Percentiles rank a stretch among this genome's conserved stretches.
Conservation (phyloP, 176 grass and related monocot species). For the Hordeum vulgare region DNA sequence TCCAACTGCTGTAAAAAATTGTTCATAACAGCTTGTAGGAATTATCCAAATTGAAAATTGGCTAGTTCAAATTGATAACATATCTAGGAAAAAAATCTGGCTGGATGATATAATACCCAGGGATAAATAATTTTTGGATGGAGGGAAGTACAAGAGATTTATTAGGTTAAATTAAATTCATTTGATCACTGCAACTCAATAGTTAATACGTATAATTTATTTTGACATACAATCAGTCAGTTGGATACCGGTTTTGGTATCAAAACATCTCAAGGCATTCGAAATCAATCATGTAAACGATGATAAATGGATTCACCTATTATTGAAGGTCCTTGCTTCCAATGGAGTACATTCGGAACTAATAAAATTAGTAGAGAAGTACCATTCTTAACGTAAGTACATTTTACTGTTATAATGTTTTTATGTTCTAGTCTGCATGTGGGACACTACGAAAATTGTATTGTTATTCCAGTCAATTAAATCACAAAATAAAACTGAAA, state of each 20-base stretch:
- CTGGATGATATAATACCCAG: background rate
- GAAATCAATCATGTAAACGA: too few relatives aligned
- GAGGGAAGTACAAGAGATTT: background rate
- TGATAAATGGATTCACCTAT: too few relatives aligned
- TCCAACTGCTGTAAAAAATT: background rate
- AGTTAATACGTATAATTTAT: background rate
- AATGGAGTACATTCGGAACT: too few relatives aligned
- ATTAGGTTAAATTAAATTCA: background rate
- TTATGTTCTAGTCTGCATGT: too few relatives aligned
- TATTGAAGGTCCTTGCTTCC: too few relatives aligned
- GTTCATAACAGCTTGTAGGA: background rate
- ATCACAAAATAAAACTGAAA: too few relatives aligned
- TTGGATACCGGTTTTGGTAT: constrained; percentile 99
- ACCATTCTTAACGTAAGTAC: too few relatives aligned
- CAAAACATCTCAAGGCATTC: too few relatives aligned
- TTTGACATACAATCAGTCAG: constrained; percentile 61
- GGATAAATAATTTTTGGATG: background rate
- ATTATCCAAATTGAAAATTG: background rate
- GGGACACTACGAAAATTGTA: too few relatives aligned
- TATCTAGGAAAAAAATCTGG: background rate
- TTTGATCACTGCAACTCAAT: background rate
- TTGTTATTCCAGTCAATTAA: too few relatives aligned
- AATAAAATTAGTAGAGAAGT: too few relatives aligned
- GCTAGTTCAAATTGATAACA: background rate
- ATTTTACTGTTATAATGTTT: too few relatives aligned